These are phyloP conservation scores for Fusarium graminum DNA, from an alignment of 2,329 filamentous ascomycete species.

Conservation along the genomic window DNA sequence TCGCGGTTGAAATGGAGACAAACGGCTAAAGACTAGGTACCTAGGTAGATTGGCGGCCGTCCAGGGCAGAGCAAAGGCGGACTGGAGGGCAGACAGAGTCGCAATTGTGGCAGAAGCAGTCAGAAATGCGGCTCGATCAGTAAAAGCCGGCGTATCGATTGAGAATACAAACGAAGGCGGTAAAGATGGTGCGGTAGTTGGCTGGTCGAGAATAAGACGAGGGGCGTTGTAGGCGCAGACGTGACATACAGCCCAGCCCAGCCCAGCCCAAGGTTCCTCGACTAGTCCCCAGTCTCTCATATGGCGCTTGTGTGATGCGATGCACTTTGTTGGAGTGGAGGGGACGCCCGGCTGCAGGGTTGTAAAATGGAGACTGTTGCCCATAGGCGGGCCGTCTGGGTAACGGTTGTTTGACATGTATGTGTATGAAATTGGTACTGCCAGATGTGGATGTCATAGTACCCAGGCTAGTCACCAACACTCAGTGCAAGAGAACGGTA, in stretches of 20 bases:
- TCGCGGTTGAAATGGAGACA: conserved; percentile 32
- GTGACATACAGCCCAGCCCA: conserved; percentile 42
- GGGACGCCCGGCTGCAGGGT: conserved; percentile 23
- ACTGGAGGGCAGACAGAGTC: conserved; percentile 36
- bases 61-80: conserved; percentile 36
- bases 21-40: conserved; percentile 6
- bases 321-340: conserved; percentile 27
- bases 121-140: conserved; percentile 44
- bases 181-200: conserved; percentile 42
- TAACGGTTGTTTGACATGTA: conserved; percentile 36
- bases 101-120: conserved; percentile 44
- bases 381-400: conserved; percentile 20
- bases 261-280: conserved; percentile 18
- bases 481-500: conserved; percentile 17
- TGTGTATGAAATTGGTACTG: conserved; percentile 10
- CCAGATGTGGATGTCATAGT: conserved; percentile 27
- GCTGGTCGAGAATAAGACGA: conserved; percentile 36
- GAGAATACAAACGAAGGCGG: conserved; percentile 41
- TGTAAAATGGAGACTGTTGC: conserved; percentile 4
- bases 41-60: conserved; percentile 28
- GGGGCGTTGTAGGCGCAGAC: conserved; percentile 39
- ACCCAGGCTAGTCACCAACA: conserved; percentile 15
- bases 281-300: conserved; percentile 21
- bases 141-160: conserved; percentile 34
- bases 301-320: conserved; percentile 44